phyloP scores from a whole-genome alignment of 805 yeast species.

The Metschnikowia dekortorum region DNA sequence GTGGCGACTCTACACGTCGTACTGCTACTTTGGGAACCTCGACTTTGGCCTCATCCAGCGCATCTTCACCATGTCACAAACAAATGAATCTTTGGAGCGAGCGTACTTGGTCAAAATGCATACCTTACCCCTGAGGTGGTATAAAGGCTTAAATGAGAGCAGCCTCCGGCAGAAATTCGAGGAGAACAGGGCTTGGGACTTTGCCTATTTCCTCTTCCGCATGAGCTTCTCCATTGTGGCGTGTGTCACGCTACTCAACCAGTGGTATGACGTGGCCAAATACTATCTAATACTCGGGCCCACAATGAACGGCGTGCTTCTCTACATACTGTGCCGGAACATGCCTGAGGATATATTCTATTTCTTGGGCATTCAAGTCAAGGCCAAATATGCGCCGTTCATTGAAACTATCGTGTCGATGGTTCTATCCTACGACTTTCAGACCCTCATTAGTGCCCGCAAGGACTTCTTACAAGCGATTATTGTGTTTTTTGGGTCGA shows the following conservation, averaged over 20 bases:
- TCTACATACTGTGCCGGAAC: slow-evolving; percentile 46
- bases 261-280: slow-evolving; percentile 14
- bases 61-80: slow-evolving; percentile 18
- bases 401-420: slow-evolving; percentile 11
- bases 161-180: slow-evolving; percentile 19
- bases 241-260: slow-evolving; percentile 11
- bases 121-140: slow-evolving; percentile 20
- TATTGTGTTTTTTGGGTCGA: slow-evolving; percentile 5
- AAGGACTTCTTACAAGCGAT: slow-evolving; percentile 5
- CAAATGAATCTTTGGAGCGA: slow-evolving; percentile 24
- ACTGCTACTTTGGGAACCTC: slow-evolving; percentile 29
- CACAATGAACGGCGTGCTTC: slow-evolving; percentile 31
- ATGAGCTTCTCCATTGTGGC: slow-evolving; percentile 23
- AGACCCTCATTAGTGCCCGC: slow-evolving; percentile 1
- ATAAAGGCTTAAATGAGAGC: slow-evolving; percentile 13
- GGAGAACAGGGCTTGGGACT: slow-evolving; percentile 25
- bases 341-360: slow-evolving; percentile 38
- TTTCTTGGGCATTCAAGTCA: slow-evolving; percentile 39
- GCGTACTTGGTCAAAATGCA: slow-evolving; percentile 15
- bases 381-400: slow-evolving; percentile 42
- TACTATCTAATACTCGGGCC: slow-evolving; percentile 31
- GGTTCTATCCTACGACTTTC: slow-evolving; percentile 11
- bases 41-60: slow-evolving; percentile 20
- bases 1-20: slow-evolving; percentile 35
- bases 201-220: slow-evolving; percentile 24